These are phyloP conservation scores for Mortierella sp. DNA, from an alignment of 371 early-diverging fungal species.

Conservation along the genomic window DNA sequence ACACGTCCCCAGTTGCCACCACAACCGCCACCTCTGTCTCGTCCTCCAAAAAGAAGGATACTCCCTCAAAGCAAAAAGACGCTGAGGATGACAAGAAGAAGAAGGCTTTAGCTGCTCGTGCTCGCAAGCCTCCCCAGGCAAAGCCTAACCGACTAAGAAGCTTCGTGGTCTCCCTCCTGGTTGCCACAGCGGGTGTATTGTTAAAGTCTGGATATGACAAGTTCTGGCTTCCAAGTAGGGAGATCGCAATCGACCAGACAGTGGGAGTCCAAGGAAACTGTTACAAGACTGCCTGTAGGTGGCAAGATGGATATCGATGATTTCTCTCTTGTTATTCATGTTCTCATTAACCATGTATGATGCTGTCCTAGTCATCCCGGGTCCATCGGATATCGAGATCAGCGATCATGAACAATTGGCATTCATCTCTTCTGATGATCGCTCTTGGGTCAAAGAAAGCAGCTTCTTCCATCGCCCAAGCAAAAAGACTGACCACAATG, in stretches of 20 bases:
- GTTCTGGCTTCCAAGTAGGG: slow-evolving; percentile 20
- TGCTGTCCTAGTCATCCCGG: slow-evolving; percentile 31
- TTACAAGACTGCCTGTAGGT: slow-evolving; percentile 39
- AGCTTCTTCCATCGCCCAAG: slow-evolving; percentile 49
- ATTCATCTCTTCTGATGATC: slow-evolving; percentile 49
- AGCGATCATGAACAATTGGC: slow-evolving; percentile 31
- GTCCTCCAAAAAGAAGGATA: background rate
- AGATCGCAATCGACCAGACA: slow-evolving; percentile 35
- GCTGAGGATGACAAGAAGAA: slow-evolving; percentile 20
- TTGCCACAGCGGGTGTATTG: slow-evolving; percentile 29
- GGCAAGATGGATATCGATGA: background rate
- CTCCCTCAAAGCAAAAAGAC: slow-evolving; percentile 1
- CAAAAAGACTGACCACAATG: slow-evolving; percentile 35
- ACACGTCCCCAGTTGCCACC: slow-evolving; percentile 21
- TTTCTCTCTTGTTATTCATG: background rate
- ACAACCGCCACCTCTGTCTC: slow-evolving; percentile 30
- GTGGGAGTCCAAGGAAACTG: slow-evolving; percentile 41
- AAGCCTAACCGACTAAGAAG: slow-evolving; percentile 12
- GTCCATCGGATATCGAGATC: slow-evolving; percentile 47
- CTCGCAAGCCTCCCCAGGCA: slow-evolving; percentile 1
- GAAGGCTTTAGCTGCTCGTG: slow-evolving; percentile 9
- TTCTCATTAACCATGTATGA: background rate
- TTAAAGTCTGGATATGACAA: slow-evolving; percentile 35
- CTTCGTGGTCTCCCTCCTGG: slow-evolving; percentile 22
- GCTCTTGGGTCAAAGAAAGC: slow-evolving; percentile 42